Conservation (phyloP, 1,284 basidiomycete genomes). For the Malassezia pachydermatis region DNA sequence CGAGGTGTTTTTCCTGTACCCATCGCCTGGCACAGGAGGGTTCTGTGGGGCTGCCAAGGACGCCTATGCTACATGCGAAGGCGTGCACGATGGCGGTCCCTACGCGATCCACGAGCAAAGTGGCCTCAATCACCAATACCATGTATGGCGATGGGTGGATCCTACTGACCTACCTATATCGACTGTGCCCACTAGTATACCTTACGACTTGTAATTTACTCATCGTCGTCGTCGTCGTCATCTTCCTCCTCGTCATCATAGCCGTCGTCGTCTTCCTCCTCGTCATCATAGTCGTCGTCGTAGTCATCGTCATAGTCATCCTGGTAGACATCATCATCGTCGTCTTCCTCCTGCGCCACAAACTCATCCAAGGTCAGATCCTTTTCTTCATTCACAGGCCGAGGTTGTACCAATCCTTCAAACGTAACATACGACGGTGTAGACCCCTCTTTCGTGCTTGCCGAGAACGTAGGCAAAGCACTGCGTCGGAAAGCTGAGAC, state of each 20-base stretch:
- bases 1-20: slow-evolving; percentile 33
- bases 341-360: slow-evolving; percentile 5
- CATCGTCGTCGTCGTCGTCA: background rate
- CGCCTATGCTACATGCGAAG: slow-evolving; percentile 19
- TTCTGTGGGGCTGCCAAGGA: slow-evolving; percentile 27
- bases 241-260: slow-evolving; percentile 8
- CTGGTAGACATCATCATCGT: slow-evolving; percentile 1
- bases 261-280: slow-evolving; percentile 4
- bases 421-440: slow-evolving; percentile 10
- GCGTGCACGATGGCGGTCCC: slow-evolving; percentile 31
- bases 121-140: slow-evolving; percentile 49
- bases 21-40: slow-evolving; percentile 30
- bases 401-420: slow-evolving; percentile 14
- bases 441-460: background rate
- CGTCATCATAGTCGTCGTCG: slow-evolving; percentile 11
- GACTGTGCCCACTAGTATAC: too few species aligned
- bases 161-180: slow-evolving; percentile 3
- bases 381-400: background rate
- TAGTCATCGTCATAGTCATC: slow-evolving; percentile 3
- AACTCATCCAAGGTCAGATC: slow-evolving; percentile 13
- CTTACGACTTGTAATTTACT: background rate
- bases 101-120: slow-evolving; percentile 50
- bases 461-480: background rate
- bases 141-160: slow-evolving; percentile 48
- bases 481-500: background rate